phyloP scores from a whole-genome alignment of 2,329 filamentous ascomycete genomes.

The Aureobasidium sp. region DNA sequence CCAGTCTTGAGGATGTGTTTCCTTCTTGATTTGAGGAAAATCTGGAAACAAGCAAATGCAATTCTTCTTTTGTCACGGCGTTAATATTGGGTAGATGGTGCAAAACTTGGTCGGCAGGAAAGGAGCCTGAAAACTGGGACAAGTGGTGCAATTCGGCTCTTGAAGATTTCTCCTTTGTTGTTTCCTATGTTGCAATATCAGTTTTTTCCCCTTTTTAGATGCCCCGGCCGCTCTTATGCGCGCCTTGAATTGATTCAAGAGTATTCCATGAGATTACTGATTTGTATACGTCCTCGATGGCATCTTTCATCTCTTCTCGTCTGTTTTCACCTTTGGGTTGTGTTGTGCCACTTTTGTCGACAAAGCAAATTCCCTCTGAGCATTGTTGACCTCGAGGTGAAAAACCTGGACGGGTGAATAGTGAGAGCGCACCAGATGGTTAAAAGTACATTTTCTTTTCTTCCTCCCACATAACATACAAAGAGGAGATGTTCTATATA shows the following conservation, averaged over 20 bases:
- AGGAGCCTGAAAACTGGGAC: not conserved
- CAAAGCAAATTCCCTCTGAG: too few relatives aligned
- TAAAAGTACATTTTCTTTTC: constrained; percentile 10
- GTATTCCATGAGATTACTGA: too few relatives aligned
- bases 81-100: not conserved
- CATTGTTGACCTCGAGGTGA: too few relatives aligned
- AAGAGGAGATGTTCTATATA: constrained; percentile 5
- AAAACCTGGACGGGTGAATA: too few relatives aligned
- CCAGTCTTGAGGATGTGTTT: constrained; percentile 3
- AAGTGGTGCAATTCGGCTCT: not conserved
- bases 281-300: too few relatives aligned
- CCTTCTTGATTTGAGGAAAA: not conserved
- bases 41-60: not conserved
- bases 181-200: not conserved
- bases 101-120: not conserved
- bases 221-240: not conserved
- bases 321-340: too few relatives aligned
- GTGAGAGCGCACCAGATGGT: not conserved
- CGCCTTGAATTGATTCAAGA: too few relatives aligned
- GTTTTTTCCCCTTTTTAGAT: not conserved
- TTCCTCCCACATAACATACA: constrained; percentile 10
- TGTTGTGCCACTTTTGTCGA: too few relatives aligned
- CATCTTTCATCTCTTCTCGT: too few relatives aligned
- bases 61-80: not conserved
- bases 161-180: not conserved